Evolutionary conservation across 768 basidiomycete genomes (phyloP).

Genomic region (Pulveroboletus sp.): DNA sequence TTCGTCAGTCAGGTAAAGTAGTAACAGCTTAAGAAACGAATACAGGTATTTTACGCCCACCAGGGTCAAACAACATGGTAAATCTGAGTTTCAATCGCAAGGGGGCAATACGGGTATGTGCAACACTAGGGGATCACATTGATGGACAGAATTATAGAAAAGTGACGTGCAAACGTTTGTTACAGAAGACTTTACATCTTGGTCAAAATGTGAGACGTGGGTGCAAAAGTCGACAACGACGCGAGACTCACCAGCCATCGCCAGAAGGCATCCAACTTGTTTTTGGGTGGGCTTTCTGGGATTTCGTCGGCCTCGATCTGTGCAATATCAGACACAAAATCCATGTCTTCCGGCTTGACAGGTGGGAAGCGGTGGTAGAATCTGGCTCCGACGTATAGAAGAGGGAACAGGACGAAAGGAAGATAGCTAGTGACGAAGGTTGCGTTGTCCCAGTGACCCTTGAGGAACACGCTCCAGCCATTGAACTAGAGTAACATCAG

Average conservation of each 20-base stretch:
- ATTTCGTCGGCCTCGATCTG: constrained; percentile 66
- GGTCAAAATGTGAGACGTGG: background rate
- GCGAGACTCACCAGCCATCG: constrained; percentile 60
- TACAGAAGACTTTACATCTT: constrained; percentile 17
- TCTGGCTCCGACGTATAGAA: constrained; percentile 62
- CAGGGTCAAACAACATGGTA: background rate
- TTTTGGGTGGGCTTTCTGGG: constrained; percentile 69
- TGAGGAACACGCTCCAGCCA: constrained; percentile 50
- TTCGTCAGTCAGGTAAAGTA: constrained; percentile 26
- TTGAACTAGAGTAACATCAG: constrained; percentile 41
- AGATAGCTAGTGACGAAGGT: constrained; percentile 85
- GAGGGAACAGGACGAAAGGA: constrained; percentile 64
- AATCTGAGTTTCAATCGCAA: background rate
- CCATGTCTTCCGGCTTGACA: constrained; percentile 61
- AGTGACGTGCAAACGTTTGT: background rate
- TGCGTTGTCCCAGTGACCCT: constrained; percentile 48
- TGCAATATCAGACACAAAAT: constrained; percentile 68
- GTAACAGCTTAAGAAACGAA: constrained; percentile 14
- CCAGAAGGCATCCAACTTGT: constrained; percentile 69
- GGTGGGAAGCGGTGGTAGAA: constrained; percentile 33
- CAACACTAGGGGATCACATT: background rate
- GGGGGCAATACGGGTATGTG: constrained; percentile 3
- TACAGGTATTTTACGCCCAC: background rate
- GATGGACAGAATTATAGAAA: background rate
- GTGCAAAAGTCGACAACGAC: background rate